phyloP scores from a whole-genome alignment of 768 basidiomycete genomes.

The Tulasnella sp. region DNA sequence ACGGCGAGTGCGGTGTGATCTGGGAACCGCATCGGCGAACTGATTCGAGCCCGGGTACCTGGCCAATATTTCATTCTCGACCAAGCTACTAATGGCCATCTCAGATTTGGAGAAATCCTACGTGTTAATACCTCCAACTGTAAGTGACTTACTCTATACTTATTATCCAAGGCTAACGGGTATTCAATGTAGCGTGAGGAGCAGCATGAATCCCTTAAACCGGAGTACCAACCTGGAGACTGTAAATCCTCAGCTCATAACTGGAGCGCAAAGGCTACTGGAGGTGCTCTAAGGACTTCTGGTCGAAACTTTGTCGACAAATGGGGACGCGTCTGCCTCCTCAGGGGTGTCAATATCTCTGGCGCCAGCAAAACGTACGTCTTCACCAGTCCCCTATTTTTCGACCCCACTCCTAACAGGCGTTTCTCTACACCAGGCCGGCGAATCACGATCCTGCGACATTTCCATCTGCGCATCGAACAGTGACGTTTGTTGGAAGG shows the following conservation, averaged over 20 bases:
- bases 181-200: background rate
- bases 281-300: slow-evolving; percentile 44
- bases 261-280: slow-evolving; percentile 51
- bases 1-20: too few relatives aligned
- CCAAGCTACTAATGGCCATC: too few relatives aligned
- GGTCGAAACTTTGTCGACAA: slow-evolving; percentile 78
- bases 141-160: too few relatives aligned
- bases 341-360: slow-evolving; percentile 79
- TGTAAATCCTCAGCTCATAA: slow-evolving; percentile 49
- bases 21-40: too few relatives aligned
- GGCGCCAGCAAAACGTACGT: slow-evolving; percentile 74
- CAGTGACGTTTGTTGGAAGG: slow-evolving; percentile 76
- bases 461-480: slow-evolving; percentile 54
- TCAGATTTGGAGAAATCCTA: too few relatives aligned
- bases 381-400: background rate
- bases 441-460: slow-evolving; percentile 52
- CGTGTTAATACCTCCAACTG: too few relatives aligned
- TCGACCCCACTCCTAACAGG: background rate
- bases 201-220: background rate
- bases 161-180: too few relatives aligned
- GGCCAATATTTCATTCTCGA: too few relatives aligned
- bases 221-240: slow-evolving; percentile 4
- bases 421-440: slow-evolving; percentile 38
- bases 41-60: too few relatives aligned
- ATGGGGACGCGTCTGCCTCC: slow-evolving; percentile 65